Evolutionary conservation across 805 yeast species (phyloP).

Genomic region (Saturnispora besseyi): DNA sequence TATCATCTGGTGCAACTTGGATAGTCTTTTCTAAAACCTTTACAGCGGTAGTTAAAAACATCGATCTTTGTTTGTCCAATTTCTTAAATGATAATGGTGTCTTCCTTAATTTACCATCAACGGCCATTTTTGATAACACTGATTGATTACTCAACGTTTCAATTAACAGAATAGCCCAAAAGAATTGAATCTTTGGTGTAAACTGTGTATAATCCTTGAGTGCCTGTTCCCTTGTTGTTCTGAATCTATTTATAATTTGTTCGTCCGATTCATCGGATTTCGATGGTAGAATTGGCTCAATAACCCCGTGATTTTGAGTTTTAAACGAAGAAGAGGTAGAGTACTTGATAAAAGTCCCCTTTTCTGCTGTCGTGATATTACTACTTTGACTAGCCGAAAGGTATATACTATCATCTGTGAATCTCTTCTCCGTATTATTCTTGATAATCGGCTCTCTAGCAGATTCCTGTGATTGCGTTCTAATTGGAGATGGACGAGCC

Average conservation of each 20-base stretch:
- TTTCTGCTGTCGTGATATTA: neutral
- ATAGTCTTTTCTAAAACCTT: conserved; percentile 52
- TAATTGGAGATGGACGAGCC: neutral
- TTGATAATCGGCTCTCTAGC: neutral
- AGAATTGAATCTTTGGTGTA: conserved; percentile 47
- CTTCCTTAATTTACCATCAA: conserved; percentile 37
- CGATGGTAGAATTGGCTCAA: conserved; percentile 25
- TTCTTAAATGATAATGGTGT: conserved; percentile 34
- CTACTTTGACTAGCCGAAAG: neutral
- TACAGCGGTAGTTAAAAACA: conserved; percentile 47
- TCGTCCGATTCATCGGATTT: conserved; percentile 24
- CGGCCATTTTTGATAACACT: conserved; percentile 35
- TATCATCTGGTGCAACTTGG: conserved; percentile 35
- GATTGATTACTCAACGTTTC: conserved; percentile 37
- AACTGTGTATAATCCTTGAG: conserved; percentile 30
- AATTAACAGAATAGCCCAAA: conserved; percentile 51
- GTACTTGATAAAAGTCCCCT: conserved; percentile 10
- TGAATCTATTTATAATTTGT: conserved; percentile 22
- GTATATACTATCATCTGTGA: conserved; percentile 6
- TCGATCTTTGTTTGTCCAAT: conserved; percentile 42
- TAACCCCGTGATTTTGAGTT: conserved; percentile 19
- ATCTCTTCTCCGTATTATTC: neutral
- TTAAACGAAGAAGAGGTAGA: conserved; percentile 16
- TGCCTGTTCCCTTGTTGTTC: conserved; percentile 25
- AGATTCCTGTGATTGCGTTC: neutral